Evolutionary conservation across 306 rosid genomes (phyloP).

Genomic region (Lagenaria siceraria): DNA sequence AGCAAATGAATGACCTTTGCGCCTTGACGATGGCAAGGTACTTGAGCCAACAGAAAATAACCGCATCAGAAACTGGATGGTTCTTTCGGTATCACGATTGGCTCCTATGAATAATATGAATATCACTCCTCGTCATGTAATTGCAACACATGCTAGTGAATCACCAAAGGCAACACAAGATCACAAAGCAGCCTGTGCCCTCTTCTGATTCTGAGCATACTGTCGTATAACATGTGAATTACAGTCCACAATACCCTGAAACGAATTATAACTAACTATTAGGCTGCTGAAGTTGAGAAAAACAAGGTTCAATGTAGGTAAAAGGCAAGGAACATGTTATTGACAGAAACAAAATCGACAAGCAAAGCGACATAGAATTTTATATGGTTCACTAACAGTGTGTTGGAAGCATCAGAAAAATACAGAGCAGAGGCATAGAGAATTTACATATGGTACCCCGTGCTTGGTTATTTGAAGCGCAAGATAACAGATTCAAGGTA

Average conservation of each 20-base stretch:
- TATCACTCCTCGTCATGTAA: not conserved
- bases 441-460: no score
- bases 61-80: not conserved
- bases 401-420: no score
- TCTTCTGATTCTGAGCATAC: not conserved
- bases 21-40: not conserved
- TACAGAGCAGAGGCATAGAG: not conserved
- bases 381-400: no score
- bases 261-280: not conserved
- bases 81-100: not conserved
- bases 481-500: no score
- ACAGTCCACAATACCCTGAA: not conserved
- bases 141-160: not conserved
- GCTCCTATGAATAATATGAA: not conserved
- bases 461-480: no score
- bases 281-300: not conserved
- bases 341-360: no score
- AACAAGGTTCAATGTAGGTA: not conserved
- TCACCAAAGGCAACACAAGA: not conserved
- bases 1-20: not conserved
- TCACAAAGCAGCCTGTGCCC: not conserved
- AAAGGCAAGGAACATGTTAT: not conserved
- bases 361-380: no score
- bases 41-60: not conserved
- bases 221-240: not conserved